phyloP scores from a whole-genome alignment of 805 yeast species.

The Myxozyma sirexii region DNA sequence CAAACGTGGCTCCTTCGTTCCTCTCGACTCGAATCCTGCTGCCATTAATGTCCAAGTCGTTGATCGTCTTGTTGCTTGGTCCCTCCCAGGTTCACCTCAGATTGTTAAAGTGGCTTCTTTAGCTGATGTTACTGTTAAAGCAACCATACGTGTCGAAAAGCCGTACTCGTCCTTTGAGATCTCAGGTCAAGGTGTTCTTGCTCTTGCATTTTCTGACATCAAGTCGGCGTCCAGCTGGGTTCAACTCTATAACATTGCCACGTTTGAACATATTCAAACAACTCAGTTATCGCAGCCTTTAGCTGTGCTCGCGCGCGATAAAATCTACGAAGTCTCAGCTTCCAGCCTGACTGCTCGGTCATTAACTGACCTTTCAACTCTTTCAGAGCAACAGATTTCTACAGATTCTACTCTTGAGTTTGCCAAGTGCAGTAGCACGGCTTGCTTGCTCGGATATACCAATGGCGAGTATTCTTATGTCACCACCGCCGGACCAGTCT shows the following conservation, averaged over 20 bases:
- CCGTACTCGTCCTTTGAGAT: slow-evolving; percentile 9
- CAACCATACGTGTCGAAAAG: slow-evolving; percentile 2
- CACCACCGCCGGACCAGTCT: slow-evolving; percentile 17
- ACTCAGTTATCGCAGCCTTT: not conserved
- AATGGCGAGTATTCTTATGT: slow-evolving; percentile 14
- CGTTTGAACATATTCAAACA: not conserved
- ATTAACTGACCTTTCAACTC: not conserved
- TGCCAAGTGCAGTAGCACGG: slow-evolving; percentile 11
- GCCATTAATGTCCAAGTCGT: slow-evolving; percentile 12
- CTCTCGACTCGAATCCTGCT: slow-evolving; percentile 21
- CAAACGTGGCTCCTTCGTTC: not conserved
- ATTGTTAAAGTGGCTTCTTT: slow-evolving; percentile 14
- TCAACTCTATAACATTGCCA: not conserved
- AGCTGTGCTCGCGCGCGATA: not conserved
- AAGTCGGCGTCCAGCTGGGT: not conserved
- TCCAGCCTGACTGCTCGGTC: not conserved
- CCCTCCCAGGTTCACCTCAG: slow-evolving; percentile 7
- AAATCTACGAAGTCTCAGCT: not conserved
- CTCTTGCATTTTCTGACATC: not conserved
- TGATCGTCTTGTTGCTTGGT: slow-evolving; percentile 13
- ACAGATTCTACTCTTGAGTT: slow-evolving; percentile 1
- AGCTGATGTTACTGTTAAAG: not conserved
- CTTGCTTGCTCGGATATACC: slow-evolving; percentile 15
- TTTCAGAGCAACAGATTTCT: not conserved
- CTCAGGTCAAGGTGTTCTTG: not conserved